A percentile compares a stretch with the other conserved stretches of the same genome.
Conservation (phyloP, 2,329 filamentous ascomycete genomes). For the Mariannaea sp. region DNA sequence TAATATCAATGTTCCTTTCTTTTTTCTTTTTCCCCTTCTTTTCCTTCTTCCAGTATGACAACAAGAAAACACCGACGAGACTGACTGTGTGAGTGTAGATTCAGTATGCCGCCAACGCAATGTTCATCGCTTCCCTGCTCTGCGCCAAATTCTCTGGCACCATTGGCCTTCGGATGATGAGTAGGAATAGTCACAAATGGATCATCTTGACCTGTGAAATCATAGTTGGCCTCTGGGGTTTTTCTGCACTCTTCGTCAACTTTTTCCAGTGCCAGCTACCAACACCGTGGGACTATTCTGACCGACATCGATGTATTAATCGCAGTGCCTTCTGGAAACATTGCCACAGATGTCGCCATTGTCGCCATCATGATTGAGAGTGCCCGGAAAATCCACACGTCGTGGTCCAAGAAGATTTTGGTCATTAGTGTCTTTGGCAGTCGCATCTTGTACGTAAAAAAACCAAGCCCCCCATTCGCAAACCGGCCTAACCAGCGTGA, state of each 20-base stretch:
- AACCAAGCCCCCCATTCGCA: no score
- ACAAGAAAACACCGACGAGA: not conserved
- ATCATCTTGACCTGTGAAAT: constrained; percentile 27
- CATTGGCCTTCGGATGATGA: constrained; percentile 35
- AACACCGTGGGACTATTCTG: constrained; percentile 36
- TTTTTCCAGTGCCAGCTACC: constrained; percentile 37
- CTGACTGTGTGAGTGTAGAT: constrained; percentile 26
- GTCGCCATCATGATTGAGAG: constrained; percentile 38
- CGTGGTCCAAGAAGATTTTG: constrained; percentile 34
- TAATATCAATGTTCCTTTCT: not conserved
- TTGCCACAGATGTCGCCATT: constrained; percentile 37
- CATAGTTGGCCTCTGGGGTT: constrained; percentile 33
- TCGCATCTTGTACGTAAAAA: constrained; percentile 38
- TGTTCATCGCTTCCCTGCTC: constrained; percentile 34
- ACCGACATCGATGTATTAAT: constrained; percentile 31
- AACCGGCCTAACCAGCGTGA: not conserved
- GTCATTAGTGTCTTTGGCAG: constrained; percentile 41
- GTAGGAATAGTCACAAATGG: constrained; percentile 29
- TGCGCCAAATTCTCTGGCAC: constrained; percentile 37
- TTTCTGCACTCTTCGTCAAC: constrained; percentile 32
- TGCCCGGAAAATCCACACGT: constrained; percentile 38
- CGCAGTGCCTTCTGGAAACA: constrained; percentile 37
- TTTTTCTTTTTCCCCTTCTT: no score
- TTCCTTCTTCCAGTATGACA: no score
- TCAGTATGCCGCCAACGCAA: constrained; percentile 35